Evolutionary conservation across 2,329 filamentous ascomycete genomes (phyloP).

Genomic region (Aspergillus udagawae): DNA sequence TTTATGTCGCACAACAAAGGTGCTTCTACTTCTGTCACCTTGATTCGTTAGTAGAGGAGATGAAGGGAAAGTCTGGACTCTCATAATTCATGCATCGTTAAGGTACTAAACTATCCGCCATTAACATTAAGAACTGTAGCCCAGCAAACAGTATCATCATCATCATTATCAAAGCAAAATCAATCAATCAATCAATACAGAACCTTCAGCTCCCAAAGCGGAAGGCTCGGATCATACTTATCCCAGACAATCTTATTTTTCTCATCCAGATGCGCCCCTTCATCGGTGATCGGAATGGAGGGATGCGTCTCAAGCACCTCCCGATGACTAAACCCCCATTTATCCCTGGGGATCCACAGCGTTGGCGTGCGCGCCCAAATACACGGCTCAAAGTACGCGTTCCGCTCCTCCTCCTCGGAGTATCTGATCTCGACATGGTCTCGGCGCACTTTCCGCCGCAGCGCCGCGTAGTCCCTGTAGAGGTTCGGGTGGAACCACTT

Average conservation of each 20-base stretch:
- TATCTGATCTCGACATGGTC: slow-evolving; percentile 57
- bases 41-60: not conserved
- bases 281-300: slow-evolving; percentile 75
- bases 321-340: slow-evolving; percentile 67
- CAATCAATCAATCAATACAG: slow-evolving; percentile 37
- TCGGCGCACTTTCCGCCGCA: slow-evolving; percentile 65
- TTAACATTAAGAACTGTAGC: not conserved
- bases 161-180: not conserved
- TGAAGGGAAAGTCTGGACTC: not conserved
- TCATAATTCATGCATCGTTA: not conserved
- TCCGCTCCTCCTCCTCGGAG: slow-evolving; percentile 55
- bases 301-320: slow-evolving; percentile 69
- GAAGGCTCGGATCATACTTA: slow-evolving; percentile 52
- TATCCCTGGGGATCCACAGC: slow-evolving; percentile 78
- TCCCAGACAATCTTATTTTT: slow-evolving; percentile 65
- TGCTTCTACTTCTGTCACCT: not conserved
- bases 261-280: slow-evolving; percentile 65
- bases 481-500: slow-evolving; percentile 65
- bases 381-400: slow-evolving; percentile 72
- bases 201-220: slow-evolving; percentile 53
- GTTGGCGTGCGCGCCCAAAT: slow-evolving; percentile 59
- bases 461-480: slow-evolving; percentile 68
- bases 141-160: not conserved
- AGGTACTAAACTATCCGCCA: not conserved
- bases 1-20: not conserved